These are phyloP conservation scores for Trichoderma brevicompactum DNA, from an alignment of 2,329 filamentous ascomycete species.

Conservation along the genomic window DNA sequence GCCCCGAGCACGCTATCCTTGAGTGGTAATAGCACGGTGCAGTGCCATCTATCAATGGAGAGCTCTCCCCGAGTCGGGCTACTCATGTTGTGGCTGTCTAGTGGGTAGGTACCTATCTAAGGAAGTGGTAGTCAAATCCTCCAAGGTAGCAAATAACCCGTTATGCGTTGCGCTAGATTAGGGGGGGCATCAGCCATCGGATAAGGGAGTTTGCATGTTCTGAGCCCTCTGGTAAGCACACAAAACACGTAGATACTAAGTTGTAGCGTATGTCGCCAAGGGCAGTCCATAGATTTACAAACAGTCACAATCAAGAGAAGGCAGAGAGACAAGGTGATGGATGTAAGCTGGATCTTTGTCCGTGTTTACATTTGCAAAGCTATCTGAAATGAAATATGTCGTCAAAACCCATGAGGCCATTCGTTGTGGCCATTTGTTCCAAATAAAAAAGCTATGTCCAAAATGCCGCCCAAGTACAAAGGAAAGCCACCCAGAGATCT, in stretches of 20 bases:
- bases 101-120: too few relatives aligned
- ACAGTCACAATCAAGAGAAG: neutral
- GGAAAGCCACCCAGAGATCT: constrained; percentile 24
- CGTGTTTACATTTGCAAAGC: constrained; percentile 19
- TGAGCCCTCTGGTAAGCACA: neutral
- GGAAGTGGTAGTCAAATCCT: too few relatives aligned
- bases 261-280: neutral
- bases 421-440: constrained; percentile 15
- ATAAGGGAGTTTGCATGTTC: too few relatives aligned
- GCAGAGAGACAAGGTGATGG: neutral
- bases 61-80: neutral
- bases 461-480: constrained; percentile 27
- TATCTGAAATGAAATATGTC: constrained; percentile 26
- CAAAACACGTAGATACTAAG: neutral
- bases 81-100: too few relatives aligned
- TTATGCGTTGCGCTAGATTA: too few relatives aligned
- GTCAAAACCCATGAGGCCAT: constrained; percentile 26
- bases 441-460: constrained; percentile 25
- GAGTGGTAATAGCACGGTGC: neutral
- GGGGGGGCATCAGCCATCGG: too few relatives aligned
- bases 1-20: neutral
- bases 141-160: too few relatives aligned
- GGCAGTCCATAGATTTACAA: neutral
- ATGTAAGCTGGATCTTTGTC: constrained; percentile 24
- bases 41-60: neutral